A percentile compares a stretch with the other conserved stretches of the same genome.
Conservation (phyloP, 768 basidiomycete species). For the Tulasnella sp. region DNA sequence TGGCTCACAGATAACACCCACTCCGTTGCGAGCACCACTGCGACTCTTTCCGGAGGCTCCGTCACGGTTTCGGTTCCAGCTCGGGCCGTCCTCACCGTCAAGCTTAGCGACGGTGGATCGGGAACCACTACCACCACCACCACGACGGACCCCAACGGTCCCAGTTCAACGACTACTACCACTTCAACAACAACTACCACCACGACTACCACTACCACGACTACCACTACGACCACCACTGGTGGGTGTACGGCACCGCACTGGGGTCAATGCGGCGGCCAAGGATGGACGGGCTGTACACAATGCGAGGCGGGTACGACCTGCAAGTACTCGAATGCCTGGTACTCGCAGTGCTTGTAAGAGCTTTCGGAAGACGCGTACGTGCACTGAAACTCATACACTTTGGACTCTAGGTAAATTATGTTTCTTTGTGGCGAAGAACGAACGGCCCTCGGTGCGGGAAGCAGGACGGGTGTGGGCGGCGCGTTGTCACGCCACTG, state of each 20-base stretch:
- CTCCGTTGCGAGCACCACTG: background rate
- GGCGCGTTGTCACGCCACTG: no score
- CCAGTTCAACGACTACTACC: background rate
- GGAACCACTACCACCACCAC: slow-evolving; percentile 8
- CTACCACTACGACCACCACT: background rate
- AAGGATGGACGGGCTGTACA: slow-evolving; percentile 12
- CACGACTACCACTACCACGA: background rate
- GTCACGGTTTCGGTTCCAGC: slow-evolving; percentile 6
- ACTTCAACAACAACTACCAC: background rate
- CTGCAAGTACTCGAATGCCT: slow-evolving; percentile 25
- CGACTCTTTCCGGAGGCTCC: background rate
- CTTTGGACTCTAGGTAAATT: no score
- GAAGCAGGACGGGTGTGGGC: no score
- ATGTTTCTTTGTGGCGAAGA: no score
- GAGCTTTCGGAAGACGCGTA: background rate
- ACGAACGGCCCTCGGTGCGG: no score
- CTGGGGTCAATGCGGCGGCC: slow-evolving; percentile 15
- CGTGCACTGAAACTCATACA: no score
- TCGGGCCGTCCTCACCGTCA: background rate
- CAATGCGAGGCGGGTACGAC: slow-evolving; percentile 19
- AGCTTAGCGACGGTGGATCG: background rate
- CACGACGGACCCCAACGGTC: background rate
- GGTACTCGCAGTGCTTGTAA: slow-evolving; percentile 7
- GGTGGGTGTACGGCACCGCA: background rate
- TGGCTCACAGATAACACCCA: slow-evolving; percentile 7